Evolutionary conservation across 2,329 filamentous ascomycete species (phyloP).

Genomic region (Neofusicoccum sp.): DNA sequence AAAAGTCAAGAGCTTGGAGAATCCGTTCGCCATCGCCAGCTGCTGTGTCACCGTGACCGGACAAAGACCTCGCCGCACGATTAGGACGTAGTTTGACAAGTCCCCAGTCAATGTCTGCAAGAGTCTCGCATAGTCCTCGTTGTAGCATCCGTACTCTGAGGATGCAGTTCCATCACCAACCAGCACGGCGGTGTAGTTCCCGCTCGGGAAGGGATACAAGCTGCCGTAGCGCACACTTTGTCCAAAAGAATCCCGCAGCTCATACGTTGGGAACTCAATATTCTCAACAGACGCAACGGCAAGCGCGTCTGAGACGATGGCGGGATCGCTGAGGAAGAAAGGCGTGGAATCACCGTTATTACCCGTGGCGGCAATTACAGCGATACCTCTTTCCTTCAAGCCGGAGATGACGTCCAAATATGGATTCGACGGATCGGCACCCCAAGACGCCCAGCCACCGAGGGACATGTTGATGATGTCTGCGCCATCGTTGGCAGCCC

Average conservation of each 20-base stretch:
- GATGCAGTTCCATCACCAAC: neutral
- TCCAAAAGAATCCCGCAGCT: neutral
- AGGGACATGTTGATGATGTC: conserved; percentile 43
- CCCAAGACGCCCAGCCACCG: conserved; percentile 25
- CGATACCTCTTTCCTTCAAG: conserved; percentile 51
- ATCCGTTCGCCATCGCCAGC: neutral
- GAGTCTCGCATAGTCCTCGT: neutral
- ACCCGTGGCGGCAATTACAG: conserved; percentile 55
- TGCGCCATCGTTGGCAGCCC: conserved; percentile 57
- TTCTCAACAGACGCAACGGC: conserved; percentile 50
- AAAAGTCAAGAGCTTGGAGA: conserved; percentile 1
- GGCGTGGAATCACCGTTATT: conserved; percentile 55
- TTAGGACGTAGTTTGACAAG: neutral
- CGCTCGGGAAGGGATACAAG: conserved; percentile 3
- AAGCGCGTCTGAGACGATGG: conserved; percentile 46
- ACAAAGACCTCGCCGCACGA: neutral
- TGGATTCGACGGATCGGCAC: conserved; percentile 36
- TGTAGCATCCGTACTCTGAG: neutral
- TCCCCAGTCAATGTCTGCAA: neutral
- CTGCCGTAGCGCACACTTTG: neutral
- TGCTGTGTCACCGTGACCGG: neutral
- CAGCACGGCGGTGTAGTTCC: conserved; percentile 4
- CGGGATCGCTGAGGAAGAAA: conserved; percentile 49
- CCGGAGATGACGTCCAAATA: conserved; percentile 45
- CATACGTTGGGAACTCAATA: conserved; percentile 30